Percentiles rank a stretch among this genome's conserved stretches.
phyloP scores from a whole-genome alignment of 2,329 filamentous ascomycete species.

The Trichoderma hamatum region DNA sequence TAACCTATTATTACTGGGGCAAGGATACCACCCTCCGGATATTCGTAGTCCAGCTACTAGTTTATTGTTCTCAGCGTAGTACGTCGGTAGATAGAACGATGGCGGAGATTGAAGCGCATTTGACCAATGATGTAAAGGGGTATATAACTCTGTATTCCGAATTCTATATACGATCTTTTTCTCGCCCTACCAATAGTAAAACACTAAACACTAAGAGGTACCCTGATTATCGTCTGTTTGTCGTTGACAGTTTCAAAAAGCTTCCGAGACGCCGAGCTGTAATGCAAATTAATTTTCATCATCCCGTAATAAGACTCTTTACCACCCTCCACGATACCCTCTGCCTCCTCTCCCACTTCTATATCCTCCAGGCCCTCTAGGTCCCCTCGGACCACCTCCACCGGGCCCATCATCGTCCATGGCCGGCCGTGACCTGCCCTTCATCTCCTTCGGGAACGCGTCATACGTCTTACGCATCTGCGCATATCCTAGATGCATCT shows the following conservation, averaged over 20 bases:
- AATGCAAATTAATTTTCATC: constrained; percentile 27
- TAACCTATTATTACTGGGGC: too few species aligned
- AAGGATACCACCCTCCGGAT: background rate
- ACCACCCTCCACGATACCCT: constrained; percentile 56
- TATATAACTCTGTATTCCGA: constrained; percentile 12
- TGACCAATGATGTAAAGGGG: background rate
- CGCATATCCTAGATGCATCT: constrained; percentile 98
- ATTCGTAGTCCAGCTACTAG: background rate
- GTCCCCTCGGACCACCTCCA: constrained; percentile 54
- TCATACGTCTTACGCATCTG: constrained; percentile 97
- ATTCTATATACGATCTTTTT: constrained; percentile 22
- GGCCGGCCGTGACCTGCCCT: constrained; percentile 65
- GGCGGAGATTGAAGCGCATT: background rate
- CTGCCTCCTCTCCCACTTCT: constrained; percentile 56
- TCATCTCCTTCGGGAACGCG: constrained; percentile 82
- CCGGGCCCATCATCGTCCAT: constrained; percentile 53
- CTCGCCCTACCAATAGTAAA: background rate
- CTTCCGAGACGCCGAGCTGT: constrained; percentile 28
- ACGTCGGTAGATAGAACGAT: background rate
- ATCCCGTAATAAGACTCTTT: constrained; percentile 15
- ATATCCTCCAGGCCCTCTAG: constrained; percentile 58
- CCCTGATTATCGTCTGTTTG: constrained; percentile 10
- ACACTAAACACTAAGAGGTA: background rate
- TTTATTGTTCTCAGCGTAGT: constrained; percentile 16
- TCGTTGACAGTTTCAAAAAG: background rate